Conservation (phyloP, 176 grass and related monocot genomes). For the Zea luxurians region DNA sequence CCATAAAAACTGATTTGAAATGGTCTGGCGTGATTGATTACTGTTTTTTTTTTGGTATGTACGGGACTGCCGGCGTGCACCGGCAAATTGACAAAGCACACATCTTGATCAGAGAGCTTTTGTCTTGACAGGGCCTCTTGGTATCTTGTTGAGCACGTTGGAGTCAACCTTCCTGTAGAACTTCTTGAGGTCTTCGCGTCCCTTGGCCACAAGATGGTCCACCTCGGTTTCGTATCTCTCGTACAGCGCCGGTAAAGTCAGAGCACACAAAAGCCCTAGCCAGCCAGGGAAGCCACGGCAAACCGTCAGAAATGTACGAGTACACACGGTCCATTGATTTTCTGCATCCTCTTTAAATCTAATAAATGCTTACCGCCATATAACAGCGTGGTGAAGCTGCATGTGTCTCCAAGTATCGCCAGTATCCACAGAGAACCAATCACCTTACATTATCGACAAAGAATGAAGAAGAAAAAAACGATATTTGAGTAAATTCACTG, state of each 20-base stretch:
- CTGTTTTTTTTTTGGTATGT: neutral
- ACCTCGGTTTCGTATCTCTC: slow-evolving; percentile 77
- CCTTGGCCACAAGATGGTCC: slow-evolving; percentile 53
- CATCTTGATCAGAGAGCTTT: slow-evolving; percentile 20
- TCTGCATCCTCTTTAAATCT: neutral
- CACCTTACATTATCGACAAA: slow-evolving; percentile 40
- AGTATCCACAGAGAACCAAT: slow-evolving; percentile 76
- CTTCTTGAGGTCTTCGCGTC: slow-evolving; percentile 63
- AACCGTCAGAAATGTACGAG: neutral
- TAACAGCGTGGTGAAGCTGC: slow-evolving; percentile 69
- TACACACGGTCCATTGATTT: neutral
- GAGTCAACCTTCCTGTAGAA: slow-evolving; percentile 76
- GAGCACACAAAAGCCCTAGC: slow-evolving; percentile 62
- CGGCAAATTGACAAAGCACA: neutral
- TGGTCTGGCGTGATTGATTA: neutral
- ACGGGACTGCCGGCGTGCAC: neutral
- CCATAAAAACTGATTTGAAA: neutral
- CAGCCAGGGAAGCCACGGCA: slow-evolving; percentile 20
- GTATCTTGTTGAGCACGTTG: slow-evolving; percentile 83
- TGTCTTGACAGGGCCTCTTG: slow-evolving; percentile 70
- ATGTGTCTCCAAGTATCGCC: slow-evolving; percentile 61
- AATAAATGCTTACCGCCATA: slow-evolving; percentile 62
- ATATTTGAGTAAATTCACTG: neutral
- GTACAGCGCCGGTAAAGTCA: slow-evolving; percentile 71
- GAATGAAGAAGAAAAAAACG: neutral